These are phyloP conservation scores for Chalaropsis ovoidea DNA, from an alignment of 2,329 filamentous ascomycete species.

Conservation along the genomic window DNA sequence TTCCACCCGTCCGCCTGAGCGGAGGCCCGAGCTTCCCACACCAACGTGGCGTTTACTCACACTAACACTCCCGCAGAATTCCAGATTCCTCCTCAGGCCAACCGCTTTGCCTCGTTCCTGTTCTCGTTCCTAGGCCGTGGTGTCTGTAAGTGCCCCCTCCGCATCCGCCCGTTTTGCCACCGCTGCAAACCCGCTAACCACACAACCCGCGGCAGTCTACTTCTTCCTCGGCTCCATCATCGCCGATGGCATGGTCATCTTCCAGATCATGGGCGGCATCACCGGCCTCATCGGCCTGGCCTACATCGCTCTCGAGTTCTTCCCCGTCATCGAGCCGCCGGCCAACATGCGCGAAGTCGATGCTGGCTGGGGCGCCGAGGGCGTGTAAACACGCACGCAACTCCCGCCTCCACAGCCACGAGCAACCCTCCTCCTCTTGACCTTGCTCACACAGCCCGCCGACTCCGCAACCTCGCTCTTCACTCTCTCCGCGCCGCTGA, in stretches of 20 bases:
- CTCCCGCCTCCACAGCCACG: too few relatives aligned
- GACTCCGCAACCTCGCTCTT: too few relatives aligned
- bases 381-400: too few relatives aligned
- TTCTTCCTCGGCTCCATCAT: conserved; percentile 86
- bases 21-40: not conserved
- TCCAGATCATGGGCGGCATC: conserved; percentile 65
- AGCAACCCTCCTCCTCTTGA: too few relatives aligned
- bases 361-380: conserved; percentile 65
- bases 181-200: conserved; percentile 20
- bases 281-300: conserved; percentile 67
- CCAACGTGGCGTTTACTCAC: not conserved
- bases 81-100: conserved; percentile 84
- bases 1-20: not conserved
- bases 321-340: conserved; percentile 68
- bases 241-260: conserved; percentile 55
- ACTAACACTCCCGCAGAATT: conserved; percentile 51
- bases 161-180: not conserved
- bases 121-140: conserved; percentile 96
- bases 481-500: not conserved
- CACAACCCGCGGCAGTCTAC: conserved; percentile 58
- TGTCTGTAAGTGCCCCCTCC: conserved; percentile 57
- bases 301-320: conserved; percentile 66
- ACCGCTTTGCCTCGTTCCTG: conserved; percentile 91
- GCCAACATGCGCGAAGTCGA: conserved; percentile 74
- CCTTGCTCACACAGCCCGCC: too few relatives aligned